Evolutionary conservation across 164 flowering plant species (phyloP), one percentile per base, ranked within the genome.

Genomic region (Sedum album): DNA sequence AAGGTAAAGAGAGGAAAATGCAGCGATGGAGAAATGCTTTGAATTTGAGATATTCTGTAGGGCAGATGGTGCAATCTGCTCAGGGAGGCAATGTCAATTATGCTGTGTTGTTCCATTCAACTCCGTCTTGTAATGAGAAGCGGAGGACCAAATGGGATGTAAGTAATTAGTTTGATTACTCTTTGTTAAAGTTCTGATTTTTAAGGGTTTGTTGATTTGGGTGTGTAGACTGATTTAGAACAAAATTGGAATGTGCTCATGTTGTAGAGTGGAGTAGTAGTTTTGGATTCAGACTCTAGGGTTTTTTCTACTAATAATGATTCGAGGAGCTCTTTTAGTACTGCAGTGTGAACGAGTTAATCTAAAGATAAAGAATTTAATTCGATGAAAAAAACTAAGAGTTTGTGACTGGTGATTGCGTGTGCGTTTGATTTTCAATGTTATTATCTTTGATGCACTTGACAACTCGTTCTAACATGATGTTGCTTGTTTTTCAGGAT

Each of bases 81-180:
- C 31, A 28, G 26, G 57, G 57, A 51, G 57, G 28, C 31, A 55
- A 55, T 26, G 25, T 4, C 18, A 41, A 15, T 13, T 41, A 11
- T 41, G 46, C 46, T 8, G 61, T 31, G 1, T 55, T 55, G 31
- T 55, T 55, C 18, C 61, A 55, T 55, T 55, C 61, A 1, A 55
- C 61, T 9, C 61, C 61, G 17, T 25, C 31, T 55, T 55, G 18
- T 18, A 25, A 13, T 26, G 31, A 55, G 61, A 55, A 55, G 26
- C 31, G 31, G 31, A 55, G 31, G 31, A 55, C 61, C 31, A 55
- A 55, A 55, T 55, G 61, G 61, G 61, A 55, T 26, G 61, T 55
- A 25, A 55, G 61, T 1, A 26, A 26, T 55, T 55, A 21, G 8
- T 14, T 5, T 25, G 10, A 28, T 25, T 9, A 9, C 2, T 53